Percentiles rank a stretch among this genome's conserved stretches.
Conservation (phyloP, 179 eudicot genomes). For the Drosera spatulata region DNA sequence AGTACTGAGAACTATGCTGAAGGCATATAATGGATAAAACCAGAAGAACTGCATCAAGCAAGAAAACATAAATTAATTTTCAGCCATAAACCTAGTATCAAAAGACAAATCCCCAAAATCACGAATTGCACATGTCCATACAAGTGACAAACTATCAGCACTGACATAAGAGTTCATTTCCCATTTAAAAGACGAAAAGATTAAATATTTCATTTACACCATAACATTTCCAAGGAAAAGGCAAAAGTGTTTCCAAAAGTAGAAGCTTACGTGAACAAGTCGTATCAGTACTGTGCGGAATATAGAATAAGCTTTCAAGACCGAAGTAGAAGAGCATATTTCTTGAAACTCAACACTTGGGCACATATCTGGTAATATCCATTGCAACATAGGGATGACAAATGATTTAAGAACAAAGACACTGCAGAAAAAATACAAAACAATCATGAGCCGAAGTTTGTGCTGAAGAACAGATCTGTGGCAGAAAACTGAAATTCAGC, state of each 20-base stretch:
- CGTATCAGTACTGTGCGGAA: slow-evolving; percentile 51
- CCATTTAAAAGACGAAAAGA: too few species aligned
- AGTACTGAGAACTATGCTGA: slow-evolving; percentile 81
- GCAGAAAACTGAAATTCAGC: too few species aligned
- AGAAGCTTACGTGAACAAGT: slow-evolving; percentile 70
- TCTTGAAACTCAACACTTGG: slow-evolving; percentile 27
- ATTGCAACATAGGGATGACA: slow-evolving; percentile 56
- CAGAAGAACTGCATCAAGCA: slow-evolving; percentile 55
- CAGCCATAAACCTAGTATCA: too few species aligned
- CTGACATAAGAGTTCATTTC: too few species aligned
- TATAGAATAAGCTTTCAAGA: slow-evolving; percentile 36
- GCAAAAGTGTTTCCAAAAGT: slow-evolving; percentile 1
- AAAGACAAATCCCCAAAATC: too few species aligned
- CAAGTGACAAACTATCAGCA: too few species aligned
- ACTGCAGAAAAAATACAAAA: slow-evolving; percentile 12
- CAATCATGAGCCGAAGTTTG: too few species aligned
- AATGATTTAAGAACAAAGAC: slow-evolving; percentile 49
- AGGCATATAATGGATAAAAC: slow-evolving; percentile 83
- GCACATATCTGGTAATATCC: slow-evolving; percentile 80
- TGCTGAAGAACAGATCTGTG: too few species aligned
- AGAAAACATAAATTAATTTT: slow-evolving; percentile 3
- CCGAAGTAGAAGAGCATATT: slow-evolving; percentile 34
- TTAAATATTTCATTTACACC: not conserved
- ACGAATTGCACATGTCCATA: too few species aligned
- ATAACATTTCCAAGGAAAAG: not conserved